These are phyloP conservation scores for Globisporangium orthogonon DNA, from an alignment of 352 stramenopile species.

Conservation along the genomic window DNA sequence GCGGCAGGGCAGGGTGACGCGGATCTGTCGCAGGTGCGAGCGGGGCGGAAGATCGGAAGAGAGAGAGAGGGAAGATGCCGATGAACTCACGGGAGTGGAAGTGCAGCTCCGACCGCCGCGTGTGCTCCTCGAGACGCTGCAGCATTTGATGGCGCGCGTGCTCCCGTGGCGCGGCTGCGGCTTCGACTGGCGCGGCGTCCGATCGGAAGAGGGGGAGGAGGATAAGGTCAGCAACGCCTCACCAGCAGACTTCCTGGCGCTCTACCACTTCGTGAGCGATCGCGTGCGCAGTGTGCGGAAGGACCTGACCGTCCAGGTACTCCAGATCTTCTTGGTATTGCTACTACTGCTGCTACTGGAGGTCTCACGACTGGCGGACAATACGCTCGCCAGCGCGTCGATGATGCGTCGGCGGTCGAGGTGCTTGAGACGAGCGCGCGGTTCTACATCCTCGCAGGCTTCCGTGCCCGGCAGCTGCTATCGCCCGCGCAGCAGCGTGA, in stretches of 20 bases:
- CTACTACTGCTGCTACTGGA: background rate
- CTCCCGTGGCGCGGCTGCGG: constrained; percentile 26
- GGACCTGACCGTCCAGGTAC: constrained; percentile 65
- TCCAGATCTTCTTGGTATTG: background rate
- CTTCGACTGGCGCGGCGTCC: constrained; percentile 15
- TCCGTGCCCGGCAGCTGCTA: constrained; percentile 32
- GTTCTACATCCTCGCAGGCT: constrained; percentile 50
- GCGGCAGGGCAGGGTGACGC: constrained; percentile 31
- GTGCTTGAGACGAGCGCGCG: constrained; percentile 42
- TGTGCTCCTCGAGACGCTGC: constrained; percentile 33
- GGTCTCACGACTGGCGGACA: too few relatives aligned
- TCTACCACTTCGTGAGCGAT: constrained; percentile 73
- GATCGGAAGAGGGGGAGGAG: background rate
- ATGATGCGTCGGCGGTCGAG: constrained; percentile 21
- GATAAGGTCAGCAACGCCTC: background rate
- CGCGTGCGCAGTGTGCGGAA: constrained; percentile 64
- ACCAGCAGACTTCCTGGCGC: constrained; percentile 28
- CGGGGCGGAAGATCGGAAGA: background rate
- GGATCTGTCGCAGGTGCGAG: constrained; percentile 7
- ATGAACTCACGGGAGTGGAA: background rate
- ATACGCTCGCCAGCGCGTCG: constrained; percentile 22
- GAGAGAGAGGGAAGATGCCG: background rate
- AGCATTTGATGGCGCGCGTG: constrained; percentile 36
- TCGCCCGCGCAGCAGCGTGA: constrained; percentile 11
- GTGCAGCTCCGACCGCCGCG: constrained; percentile 25